Evolutionary conservation across 2,329 filamentous ascomycete species (phyloP), one percentile per base, ranked within the genome.

Genomic region (Diaporthe velutina): DNA sequence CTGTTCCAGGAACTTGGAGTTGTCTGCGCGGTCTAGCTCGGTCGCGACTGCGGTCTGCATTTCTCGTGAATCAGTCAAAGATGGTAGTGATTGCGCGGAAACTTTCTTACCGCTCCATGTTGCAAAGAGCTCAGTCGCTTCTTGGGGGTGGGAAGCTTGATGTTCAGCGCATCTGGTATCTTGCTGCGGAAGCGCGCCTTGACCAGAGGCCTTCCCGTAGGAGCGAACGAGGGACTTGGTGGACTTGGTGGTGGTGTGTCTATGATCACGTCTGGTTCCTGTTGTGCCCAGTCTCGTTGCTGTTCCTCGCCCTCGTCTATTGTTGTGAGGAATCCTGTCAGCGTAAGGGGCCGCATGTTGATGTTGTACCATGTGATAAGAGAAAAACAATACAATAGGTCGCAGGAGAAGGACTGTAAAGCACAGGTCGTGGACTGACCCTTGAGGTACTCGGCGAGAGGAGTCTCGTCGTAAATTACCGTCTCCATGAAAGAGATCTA

Each of bases 371-470:
- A 68, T 54, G 15, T 22, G 64, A 68, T 68, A 68, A 40, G 25
- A 55, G 38, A 60, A 33, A 6, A 64, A 50, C n/a, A 64, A 35
- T 25, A 35, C 73, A 64, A 64, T 33, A 50, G 70, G 71, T 73
- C 50, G 73, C n/a, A 12, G 17, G 35, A 58, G 64, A 42, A 55
- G 28, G 12, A 55, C 57, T 42, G 67, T 10, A 38, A 48, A 71
- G 48, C 48, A 58, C 72, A 70, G 50, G 72, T 71, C 28, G 28
- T 66, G 79, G 75, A 77, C 88, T 80, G 85, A 97, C 96, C 95
- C 91, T 96, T 93, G 79, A 98, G 91, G 86, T 97, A 97, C 81
- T 94, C 92, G 82, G 95, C 95, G 85, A 98, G 89, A 80, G 96
- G 96, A 83, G 94, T 94, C 86, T 95, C 92, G 86, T 97, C 91